Percentiles rank a stretch among this genome's conserved stretches.
Conservation (phyloP, 441 rosid genomes). For the Breynia disticha region DNA sequence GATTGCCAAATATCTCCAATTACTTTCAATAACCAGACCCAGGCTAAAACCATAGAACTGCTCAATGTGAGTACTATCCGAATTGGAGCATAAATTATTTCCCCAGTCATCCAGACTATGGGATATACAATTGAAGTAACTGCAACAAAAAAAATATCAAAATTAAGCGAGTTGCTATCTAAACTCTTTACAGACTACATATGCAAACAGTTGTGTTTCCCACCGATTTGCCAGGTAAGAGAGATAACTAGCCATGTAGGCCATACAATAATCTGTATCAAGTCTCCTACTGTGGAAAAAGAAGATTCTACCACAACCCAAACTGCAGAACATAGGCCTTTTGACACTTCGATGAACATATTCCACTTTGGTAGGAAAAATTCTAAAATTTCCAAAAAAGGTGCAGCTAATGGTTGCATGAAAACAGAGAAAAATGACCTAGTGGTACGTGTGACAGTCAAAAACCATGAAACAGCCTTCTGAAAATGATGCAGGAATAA, state of each 20-base stretch:
- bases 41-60: slow-evolving; percentile 33
- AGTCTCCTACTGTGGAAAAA: slow-evolving; percentile 35
- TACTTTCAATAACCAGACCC: slow-evolving; percentile 30
- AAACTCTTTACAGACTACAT: not conserved
- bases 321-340: slow-evolving; percentile 37
- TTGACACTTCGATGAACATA: slow-evolving; percentile 33
- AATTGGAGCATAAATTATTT: slow-evolving; percentile 57
- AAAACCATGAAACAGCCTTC: slow-evolving; percentile 71
- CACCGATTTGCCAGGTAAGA: slow-evolving; percentile 47
- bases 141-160: slow-evolving; percentile 23
- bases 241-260: slow-evolving; percentile 52
- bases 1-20: slow-evolving; percentile 46
- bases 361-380: slow-evolving; percentile 64
- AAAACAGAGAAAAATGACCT: slow-evolving; percentile 56
- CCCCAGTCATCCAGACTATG: slow-evolving; percentile 54
- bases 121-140: slow-evolving; percentile 53
- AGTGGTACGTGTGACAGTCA: slow-evolving; percentile 36
- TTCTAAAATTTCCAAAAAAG: slow-evolving; percentile 33
- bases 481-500: slow-evolving; percentile 81
- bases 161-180: not conserved
- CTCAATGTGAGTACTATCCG: slow-evolving; percentile 47
- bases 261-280: slow-evolving; percentile 40
- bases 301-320: slow-evolving; percentile 40
- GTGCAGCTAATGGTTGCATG: slow-evolving; percentile 47
- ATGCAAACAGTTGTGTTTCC: slow-evolving; percentile 13